Evolutionary conservation across 805 yeast species (phyloP).

Genomic region (Yamadazyma nakazawae): DNA sequence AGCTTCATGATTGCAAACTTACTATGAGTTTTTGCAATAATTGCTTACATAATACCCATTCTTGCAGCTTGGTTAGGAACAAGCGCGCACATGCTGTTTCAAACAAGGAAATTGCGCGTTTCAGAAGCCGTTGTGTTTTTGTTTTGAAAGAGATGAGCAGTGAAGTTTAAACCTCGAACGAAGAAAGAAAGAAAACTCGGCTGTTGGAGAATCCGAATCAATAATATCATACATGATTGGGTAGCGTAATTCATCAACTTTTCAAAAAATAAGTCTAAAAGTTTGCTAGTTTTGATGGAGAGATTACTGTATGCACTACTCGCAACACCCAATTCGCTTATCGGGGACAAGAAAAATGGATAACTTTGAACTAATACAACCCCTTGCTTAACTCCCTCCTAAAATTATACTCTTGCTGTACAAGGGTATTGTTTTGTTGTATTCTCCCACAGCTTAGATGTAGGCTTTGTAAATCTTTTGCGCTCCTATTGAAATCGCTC

Average conservation of each 20-base stretch:
- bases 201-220: neutral
- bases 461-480: neutral
- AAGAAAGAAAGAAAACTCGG: neutral
- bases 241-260: neutral
- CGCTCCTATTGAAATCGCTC: neutral
- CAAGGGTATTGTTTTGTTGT: too few species aligned
- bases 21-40: neutral
- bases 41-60: neutral
- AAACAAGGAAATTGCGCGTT: neutral
- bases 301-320: too few species aligned
- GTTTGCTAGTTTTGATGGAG: too few species aligned
- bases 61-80: neutral
- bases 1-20: neutral
- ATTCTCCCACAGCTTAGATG: neutral
- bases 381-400: too few species aligned
- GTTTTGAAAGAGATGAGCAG: neutral
- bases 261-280: too few species aligned
- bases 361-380: too few species aligned
- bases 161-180: neutral
- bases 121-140: neutral
- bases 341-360: too few species aligned
- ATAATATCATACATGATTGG: neutral
- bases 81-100: neutral
- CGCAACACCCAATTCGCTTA: too few species aligned
- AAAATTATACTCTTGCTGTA: too few species aligned